Evolutionary conservation across 345 rosid genomes (phyloP).

Genomic region (Eucalyptus marginata): DNA sequence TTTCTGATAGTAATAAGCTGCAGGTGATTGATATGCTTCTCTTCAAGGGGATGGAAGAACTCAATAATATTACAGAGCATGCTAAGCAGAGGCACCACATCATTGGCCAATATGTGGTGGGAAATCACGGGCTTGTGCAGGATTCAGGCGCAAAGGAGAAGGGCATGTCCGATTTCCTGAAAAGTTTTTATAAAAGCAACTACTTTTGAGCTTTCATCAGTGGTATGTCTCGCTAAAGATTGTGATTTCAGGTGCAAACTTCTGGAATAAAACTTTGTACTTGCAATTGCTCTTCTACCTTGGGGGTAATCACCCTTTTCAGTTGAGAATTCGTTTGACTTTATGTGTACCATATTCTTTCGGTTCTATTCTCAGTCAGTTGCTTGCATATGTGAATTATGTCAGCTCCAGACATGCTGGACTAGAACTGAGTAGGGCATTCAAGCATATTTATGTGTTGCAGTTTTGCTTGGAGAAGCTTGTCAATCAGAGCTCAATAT

Average conservation of each 20-base stretch:
- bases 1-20: background rate
- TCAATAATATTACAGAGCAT: conserved; percentile 67
- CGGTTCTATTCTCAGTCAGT: background rate
- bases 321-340: background rate
- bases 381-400: background rate
- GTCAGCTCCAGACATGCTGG: background rate
- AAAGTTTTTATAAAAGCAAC: conserved; percentile 83
- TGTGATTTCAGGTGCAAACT: background rate
- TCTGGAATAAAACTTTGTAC: conserved; percentile 14
- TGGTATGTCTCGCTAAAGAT: background rate
- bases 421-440: background rate
- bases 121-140: conserved; percentile 59
- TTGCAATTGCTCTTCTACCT: background rate
- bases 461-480: background rate
- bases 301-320: background rate
- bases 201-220: conserved; percentile 35
- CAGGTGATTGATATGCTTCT: conserved; percentile 94
- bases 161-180: conserved; percentile 67
- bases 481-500: background rate
- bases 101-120: conserved; percentile 80
- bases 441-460: background rate
- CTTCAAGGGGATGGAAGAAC: conserved; percentile 94
- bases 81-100: conserved; percentile 99
- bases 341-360: background rate
- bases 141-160: conserved; percentile 56